A percentile compares a stretch with the other conserved stretches of the same genome.
phyloP scores from a whole-genome alignment of 106 monocot species.

The Phalaenopsis aphrodite region DNA sequence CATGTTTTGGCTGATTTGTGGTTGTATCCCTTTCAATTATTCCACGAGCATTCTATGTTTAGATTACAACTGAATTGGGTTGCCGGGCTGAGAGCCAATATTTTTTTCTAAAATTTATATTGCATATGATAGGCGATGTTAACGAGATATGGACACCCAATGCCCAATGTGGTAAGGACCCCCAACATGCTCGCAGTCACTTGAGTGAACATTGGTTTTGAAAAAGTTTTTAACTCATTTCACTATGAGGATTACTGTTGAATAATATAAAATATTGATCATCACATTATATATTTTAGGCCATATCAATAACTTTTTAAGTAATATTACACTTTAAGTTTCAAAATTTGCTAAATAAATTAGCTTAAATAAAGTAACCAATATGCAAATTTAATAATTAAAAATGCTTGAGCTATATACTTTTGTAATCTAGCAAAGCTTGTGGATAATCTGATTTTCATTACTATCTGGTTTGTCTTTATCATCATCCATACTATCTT shows the following conservation, averaged over 20 bases:
- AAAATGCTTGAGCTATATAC: too few relatives aligned
- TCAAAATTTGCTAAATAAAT: too few relatives aligned
- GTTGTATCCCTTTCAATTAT: neutral
- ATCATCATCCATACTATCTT: too few relatives aligned
- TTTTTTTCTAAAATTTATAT: neutral
- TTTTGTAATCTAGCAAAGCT: too few relatives aligned
- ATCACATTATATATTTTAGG: too few relatives aligned
- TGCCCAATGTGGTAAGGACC: neutral
- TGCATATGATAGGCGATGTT: neutral
- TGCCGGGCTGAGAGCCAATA: neutral
- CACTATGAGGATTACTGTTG: slow-evolving; percentile 1
- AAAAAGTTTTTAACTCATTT: neutral
- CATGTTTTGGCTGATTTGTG: neutral
- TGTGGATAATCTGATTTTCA: too few relatives aligned
- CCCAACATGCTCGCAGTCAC: neutral
- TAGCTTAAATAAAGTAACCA: too few relatives aligned
- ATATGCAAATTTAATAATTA: too few relatives aligned
- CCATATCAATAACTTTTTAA: too few relatives aligned
- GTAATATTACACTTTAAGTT: too few relatives aligned
- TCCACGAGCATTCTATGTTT: neutral
- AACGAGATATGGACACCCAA: neutral
- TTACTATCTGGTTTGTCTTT: too few relatives aligned
- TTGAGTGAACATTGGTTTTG: neutral
- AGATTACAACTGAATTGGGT: neutral
- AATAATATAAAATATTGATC: neutral